phyloP scores from a whole-genome alignment of 2,329 filamentous ascomycete genomes.

The Diaporthe nobilis region DNA sequence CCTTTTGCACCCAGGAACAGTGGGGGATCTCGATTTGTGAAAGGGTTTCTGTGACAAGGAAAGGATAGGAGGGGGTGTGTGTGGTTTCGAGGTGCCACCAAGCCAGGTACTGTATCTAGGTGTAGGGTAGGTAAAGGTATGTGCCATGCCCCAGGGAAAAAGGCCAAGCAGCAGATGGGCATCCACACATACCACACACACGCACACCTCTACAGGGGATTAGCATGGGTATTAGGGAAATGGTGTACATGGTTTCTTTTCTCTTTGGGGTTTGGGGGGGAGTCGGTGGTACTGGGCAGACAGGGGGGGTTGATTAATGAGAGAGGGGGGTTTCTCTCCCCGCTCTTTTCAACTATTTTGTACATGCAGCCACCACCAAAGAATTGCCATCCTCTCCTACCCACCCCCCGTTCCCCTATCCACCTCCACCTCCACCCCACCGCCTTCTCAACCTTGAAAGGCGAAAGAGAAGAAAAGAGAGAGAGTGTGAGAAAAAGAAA shows the following conservation, averaged over 20 bases:
- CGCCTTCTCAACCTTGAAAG: not conserved
- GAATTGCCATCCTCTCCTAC: not conserved
- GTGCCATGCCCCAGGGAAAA: not conserved
- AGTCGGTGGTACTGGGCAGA: not conserved
- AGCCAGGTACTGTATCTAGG: conserved; percentile 9
- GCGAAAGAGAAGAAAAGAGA: not conserved
- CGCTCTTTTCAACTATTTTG: not conserved
- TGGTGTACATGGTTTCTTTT: not conserved
- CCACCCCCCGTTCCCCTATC: no score
- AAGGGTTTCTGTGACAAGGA: not conserved
- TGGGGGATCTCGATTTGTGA: conserved; percentile 25
- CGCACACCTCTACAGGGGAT: not conserved
- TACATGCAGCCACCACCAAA: not conserved
- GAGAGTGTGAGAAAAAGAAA: no score
- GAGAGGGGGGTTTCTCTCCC: not conserved
- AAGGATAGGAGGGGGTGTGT: no score
- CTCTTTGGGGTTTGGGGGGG: not conserved
- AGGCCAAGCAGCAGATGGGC: conserved; percentile 14
- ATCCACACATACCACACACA: not conserved
- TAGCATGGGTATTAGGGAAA: not conserved
- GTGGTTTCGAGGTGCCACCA: not conserved
- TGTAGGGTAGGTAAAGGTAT: not conserved
- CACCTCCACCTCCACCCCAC: not conserved
- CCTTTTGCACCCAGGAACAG: conserved; percentile 4
- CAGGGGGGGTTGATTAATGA: not conserved